These are phyloP conservation scores for Tausonia pullulans DNA, from an alignment of 1,284 basidiomycete species.

Conservation along the genomic window DNA sequence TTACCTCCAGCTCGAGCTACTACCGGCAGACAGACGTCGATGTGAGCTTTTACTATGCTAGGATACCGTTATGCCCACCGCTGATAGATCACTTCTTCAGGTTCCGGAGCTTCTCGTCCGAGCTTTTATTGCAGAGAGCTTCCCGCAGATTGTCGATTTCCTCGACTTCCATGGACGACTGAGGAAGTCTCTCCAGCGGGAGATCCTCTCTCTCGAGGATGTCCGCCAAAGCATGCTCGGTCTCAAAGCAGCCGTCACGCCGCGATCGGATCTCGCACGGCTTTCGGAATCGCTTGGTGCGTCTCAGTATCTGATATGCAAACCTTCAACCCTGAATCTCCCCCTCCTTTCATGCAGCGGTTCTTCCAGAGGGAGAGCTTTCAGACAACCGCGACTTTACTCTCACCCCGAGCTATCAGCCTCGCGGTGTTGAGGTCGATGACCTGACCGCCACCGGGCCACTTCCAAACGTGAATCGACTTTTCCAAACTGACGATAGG, in stretches of 20 bases:
- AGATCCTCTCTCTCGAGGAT: slow-evolving; percentile 64
- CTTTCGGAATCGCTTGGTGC: slow-evolving; percentile 58
- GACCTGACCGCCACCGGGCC: slow-evolving; percentile 54
- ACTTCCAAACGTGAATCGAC: slow-evolving; percentile 45
- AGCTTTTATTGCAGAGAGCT: slow-evolving; percentile 59
- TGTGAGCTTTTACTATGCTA: slow-evolving; percentile 34
- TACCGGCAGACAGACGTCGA: slow-evolving; percentile 59
- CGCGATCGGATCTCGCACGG: slow-evolving; percentile 63
- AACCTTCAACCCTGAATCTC: neutral
- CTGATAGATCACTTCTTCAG: slow-evolving; percentile 32
- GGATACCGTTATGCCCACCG: slow-evolving; percentile 14
- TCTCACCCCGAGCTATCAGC: slow-evolving; percentile 67
- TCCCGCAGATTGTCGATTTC: slow-evolving; percentile 62
- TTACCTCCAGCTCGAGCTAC: slow-evolving; percentile 44
- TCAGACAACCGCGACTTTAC: slow-evolving; percentile 71
- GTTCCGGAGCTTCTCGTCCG: slow-evolving; percentile 65
- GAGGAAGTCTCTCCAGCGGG: slow-evolving; percentile 66
- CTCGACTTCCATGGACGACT: slow-evolving; percentile 61
- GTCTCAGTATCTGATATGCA: neutral
- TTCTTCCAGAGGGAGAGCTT: slow-evolving; percentile 40
- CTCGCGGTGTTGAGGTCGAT: slow-evolving; percentile 41
- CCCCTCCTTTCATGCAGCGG: slow-evolving; percentile 9
- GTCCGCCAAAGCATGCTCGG: slow-evolving; percentile 52
- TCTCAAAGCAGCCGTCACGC: slow-evolving; percentile 28
- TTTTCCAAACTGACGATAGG: too few relatives aligned